Evolutionary conservation across 2,329 filamentous ascomycete species (phyloP), one percentile per base, ranked within the genome.

Genomic region (Aspergillus sp.): DNA sequence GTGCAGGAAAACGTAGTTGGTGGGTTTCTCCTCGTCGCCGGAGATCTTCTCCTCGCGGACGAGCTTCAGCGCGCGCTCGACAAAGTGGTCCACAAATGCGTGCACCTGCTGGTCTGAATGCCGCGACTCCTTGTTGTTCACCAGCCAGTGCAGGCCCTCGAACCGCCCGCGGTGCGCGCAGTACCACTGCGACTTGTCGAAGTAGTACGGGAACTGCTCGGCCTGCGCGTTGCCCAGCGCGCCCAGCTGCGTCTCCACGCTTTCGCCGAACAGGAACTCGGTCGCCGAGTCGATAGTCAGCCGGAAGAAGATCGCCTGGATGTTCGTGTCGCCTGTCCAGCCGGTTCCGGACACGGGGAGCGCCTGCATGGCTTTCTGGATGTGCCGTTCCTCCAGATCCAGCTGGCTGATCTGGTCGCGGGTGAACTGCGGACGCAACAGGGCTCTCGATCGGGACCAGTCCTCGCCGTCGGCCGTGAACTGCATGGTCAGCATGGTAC

Each of bases 341-440:
- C 52, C 50, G 10, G 55, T 66, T 0, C 71, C 70, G 1, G 69
- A 69, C 33, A 75, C 72, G 16, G 71, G 68, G 41, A 93, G 73
- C 44, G 80, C 70, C 13, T 68, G 66, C 53, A 93, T 75, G n/a
- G 93, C 67, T 0, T 75, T 72, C 49, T 83, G 70, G 15, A 88
- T 72, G 52, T 94, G 86, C 14, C 69, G 66, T 61, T 94, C 88
- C 52, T 93, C 88, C 37, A 80, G 78, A 32, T 85, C 71, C 39
- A 94, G 63, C 56, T 94, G 84, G 42, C 80, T 82, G 22, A 94
- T 75, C 13, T 86, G 81, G 50, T 93, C 82, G 47, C 81, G 82
- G 50, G 86, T 78, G 58, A 94, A 94, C 51, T 93, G 85, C 0
- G 88, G 86, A 2, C 86, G 72, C 41, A 95, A 78, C 38, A 94